A percentile compares a stretch with the other conserved stretches of the same genome.
phyloP scores from a whole-genome alignment of 202 grass and related monocot genomes.

The Digitaria exilis region DNA sequence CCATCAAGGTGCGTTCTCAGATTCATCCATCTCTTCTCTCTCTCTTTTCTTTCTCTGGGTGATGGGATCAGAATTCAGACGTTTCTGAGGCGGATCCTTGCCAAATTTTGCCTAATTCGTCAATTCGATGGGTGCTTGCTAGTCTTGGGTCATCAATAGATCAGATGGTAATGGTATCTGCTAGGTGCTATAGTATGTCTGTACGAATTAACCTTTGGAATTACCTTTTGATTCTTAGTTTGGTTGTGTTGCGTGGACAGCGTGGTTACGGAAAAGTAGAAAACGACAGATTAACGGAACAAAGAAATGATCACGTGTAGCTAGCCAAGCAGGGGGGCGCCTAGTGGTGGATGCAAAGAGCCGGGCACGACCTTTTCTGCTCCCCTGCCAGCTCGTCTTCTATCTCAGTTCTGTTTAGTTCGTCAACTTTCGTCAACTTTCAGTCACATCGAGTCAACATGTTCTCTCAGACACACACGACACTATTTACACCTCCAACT shows the following conservation, averaged over 20 bases:
- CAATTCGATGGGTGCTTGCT: neutral
- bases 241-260: neutral
- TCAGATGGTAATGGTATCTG: too few species aligned
- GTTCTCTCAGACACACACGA: too few species aligned
- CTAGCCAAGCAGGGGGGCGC: neutral
- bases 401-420: too few species aligned
- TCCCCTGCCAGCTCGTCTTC: neutral
- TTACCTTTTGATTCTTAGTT: neutral
- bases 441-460: too few species aligned
- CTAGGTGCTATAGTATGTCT: neutral
- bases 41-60: neutral
- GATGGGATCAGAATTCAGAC: neutral
- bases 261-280: neutral
- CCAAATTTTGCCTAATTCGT: conserved; percentile 14
- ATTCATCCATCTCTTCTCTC: neutral
- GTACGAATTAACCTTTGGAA: neutral
- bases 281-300: conserved; percentile 31
- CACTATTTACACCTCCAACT: too few species aligned
- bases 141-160: neutral
- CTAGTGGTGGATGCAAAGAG: conserved; percentile 11
- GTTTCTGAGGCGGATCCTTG: neutral
- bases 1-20: conserved; percentile 65
- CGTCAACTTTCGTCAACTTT: too few species aligned
- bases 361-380: conserved; percentile 36
- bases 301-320: conserved; percentile 41